Base-by-base conservation (phyloP, 441 rosid species). In the Eruca vesicaria region DNA sequence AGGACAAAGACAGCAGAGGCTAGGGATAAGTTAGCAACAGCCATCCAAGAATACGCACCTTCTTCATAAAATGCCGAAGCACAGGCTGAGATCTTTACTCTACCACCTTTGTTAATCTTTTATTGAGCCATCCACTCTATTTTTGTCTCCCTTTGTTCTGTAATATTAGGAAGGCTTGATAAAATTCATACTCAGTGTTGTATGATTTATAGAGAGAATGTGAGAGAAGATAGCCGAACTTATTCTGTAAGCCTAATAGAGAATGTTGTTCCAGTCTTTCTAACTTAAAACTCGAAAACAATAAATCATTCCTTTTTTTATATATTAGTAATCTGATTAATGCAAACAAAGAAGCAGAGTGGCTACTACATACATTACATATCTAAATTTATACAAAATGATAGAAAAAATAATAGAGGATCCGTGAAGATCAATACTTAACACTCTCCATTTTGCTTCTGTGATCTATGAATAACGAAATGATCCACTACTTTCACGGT, bases 41-140 rank as follows among this genome's bases (percentile, higher is more conserved):
- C 89, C 7, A 96, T 96, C 76, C 86, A 88, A 80, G 98, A 96
- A 77, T 85, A 86, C 23, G 90, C 98, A 28, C 98, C 99, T 33
- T 85, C 83, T 9, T 89, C 86, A 89, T 74, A 48, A 74, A 41
- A 65, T 63, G 8, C 12, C 70, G 23, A 58, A 59, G 60, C 38
- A 72, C 70, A 66, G 68, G 73, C 58, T 59, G 48, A 58, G 28
- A 66, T 65, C 62, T 58, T 55, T 43, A 71, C 31, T 59, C 68
- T 71, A 66, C 28, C 68, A 72, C 32, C 74, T 62, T 62, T n/a
- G 12, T 38, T 20, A 52, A 72, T 18, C 55, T 53, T 45, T 53
- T 35, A 52, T 41, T 3, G 69, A 67, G 74, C 19, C 70, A 26
- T 62, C 67, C 61, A 5, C 57, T 53, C 65, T 52, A 9, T 52